Percentiles rank a stretch among this genome's conserved stretches.
Conservation (phyloP, 108 stramenopile genomes). For the Phaeodactylum tricornutum region DNA sequence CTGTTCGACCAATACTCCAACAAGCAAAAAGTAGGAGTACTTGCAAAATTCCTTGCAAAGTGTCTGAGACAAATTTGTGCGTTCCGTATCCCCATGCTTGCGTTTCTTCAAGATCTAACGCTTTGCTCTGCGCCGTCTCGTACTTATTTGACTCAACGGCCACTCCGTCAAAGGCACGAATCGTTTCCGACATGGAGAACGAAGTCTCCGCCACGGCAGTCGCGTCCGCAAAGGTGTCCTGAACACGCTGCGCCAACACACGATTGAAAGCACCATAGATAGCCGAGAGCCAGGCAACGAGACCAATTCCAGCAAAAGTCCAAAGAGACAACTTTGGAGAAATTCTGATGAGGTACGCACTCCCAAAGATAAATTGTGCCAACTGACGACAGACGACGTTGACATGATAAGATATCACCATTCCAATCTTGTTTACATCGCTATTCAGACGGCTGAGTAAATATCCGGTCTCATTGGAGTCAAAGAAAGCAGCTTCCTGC, state of each 20-base stretch:
- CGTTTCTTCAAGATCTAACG: constrained; percentile 68
- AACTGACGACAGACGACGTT: constrained; percentile 76
- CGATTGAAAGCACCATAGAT: constrained; percentile 63
- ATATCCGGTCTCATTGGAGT: constrained; percentile 67
- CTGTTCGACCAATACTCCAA: constrained; percentile 52
- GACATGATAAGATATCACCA: constrained; percentile 73
- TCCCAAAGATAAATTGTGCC: constrained; percentile 70
- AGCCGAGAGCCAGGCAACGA: constrained; percentile 55
- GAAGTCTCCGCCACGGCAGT: constrained; percentile 79
- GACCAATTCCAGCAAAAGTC: constrained; percentile 56
- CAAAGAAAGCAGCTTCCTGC: constrained; percentile 87
- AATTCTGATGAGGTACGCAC: constrained; percentile 52
- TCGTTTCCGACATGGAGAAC: constrained; percentile 78
- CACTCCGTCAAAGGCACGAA: constrained; percentile 73
- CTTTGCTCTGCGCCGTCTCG: constrained; percentile 59
- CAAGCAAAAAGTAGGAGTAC: constrained; percentile 49
- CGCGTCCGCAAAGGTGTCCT: constrained; percentile 67
- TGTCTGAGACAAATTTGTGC: constrained; percentile 75
- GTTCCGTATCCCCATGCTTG: constrained; percentile 82
- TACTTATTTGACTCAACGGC: constrained; percentile 54
- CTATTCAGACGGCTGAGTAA: constrained; percentile 74
- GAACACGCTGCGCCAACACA: constrained; percentile 55
- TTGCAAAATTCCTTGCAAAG: constrained; percentile 51
- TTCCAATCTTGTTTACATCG: constrained; percentile 84
- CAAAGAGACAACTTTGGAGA: constrained; percentile 47